Evolutionary conservation across 345 rosid genomes (phyloP).

Genomic region (Triadica sebifera): DNA sequence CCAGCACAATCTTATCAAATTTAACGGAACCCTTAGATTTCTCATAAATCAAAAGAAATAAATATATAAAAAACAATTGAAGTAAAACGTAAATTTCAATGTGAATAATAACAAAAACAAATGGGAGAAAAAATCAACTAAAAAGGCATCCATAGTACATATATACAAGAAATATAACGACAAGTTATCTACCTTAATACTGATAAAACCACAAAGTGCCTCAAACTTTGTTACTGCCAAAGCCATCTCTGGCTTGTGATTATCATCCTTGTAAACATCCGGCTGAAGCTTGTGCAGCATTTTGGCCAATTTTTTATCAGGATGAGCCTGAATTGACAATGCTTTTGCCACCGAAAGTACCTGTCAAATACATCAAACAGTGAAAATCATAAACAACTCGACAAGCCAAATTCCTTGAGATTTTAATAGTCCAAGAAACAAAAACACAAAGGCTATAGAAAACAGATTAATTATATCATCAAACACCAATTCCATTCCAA

Average conservation of each 20-base stretch:
- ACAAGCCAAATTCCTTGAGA: not conserved
- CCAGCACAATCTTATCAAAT: not conserved
- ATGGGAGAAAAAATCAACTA: not conserved
- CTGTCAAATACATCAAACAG: conserved; percentile 31
- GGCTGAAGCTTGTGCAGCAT: conserved; percentile 73
- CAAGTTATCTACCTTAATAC: conserved; percentile 52
- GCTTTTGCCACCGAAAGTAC: conserved; percentile 91
- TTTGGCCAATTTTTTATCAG: conserved; percentile 78
- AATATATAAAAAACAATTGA: not conserved
- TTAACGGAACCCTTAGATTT: not conserved
- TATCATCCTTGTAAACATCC: conserved; percentile 72
- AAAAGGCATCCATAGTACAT: not conserved
- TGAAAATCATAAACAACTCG: not conserved
- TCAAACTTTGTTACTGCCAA: conserved; percentile 88
- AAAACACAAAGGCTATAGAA: not conserved
- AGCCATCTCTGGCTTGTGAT: conserved; percentile 99
- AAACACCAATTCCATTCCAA: not conserved
- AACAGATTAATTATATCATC: not conserved
- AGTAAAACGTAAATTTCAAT: not conserved
- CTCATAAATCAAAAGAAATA: not conserved
- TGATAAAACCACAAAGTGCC: conserved; percentile 87
- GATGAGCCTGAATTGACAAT: conserved; percentile 96
- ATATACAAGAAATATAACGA: not conserved
- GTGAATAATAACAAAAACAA: not conserved
- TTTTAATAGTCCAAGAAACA: not conserved